Evolutionary conservation across 2,329 filamentous ascomycete species (phyloP), one percentile per base, ranked within the genome.

Genomic region (Tolypocladium nubicola): DNA sequence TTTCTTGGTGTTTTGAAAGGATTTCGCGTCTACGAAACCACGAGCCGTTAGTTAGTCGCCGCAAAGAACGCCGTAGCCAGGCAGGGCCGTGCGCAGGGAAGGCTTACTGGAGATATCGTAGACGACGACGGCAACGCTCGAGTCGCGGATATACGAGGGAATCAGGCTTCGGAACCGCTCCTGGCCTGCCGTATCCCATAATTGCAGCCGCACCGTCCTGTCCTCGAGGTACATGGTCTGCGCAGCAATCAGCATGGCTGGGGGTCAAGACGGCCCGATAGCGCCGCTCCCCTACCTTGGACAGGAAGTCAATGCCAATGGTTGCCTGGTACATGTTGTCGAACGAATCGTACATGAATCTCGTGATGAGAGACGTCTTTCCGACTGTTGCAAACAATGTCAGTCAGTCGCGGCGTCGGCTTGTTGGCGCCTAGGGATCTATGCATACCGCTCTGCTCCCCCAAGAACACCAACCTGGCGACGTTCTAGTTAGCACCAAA

Each of bases 261-360:
- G 54, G 37, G 6, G 4, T 37, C 47, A 21, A 35, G 30, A n/a
- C 16, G 4, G 19, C 13, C 5, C 30, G 35, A 5, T 7, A 33
- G 19, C 45, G 14, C 33, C 13, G 16, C 38, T n/a, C 40, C 50
- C 66, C 72, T 79, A 89, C 90, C 87, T 99, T 99, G 69, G 92
- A 97, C 65, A 99, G 84, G 72, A 99, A 99, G 76, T 99, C 94
- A 78, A 99, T 99, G 70, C 94, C 94, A 70, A 99, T 97, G 43
- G 94, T 99, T 58, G 94, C 94, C 76, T 99, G 94, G 78, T 99
- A 99, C 81, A 93, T 97, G 77, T 96, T 97, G 80, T 99, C 94
- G 80, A 99, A 99, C 53, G 94, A 97, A 76, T 99, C 94, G 81
- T 99, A 99, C 94, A 99, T 99, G 81, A 99, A 99, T 63, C 94